Evolutionary conservation across 108 stramenopile genomes (phyloP), one percentile per base, ranked within the genome.

Genomic region (Fragilariopsis cylindrus): DNA sequence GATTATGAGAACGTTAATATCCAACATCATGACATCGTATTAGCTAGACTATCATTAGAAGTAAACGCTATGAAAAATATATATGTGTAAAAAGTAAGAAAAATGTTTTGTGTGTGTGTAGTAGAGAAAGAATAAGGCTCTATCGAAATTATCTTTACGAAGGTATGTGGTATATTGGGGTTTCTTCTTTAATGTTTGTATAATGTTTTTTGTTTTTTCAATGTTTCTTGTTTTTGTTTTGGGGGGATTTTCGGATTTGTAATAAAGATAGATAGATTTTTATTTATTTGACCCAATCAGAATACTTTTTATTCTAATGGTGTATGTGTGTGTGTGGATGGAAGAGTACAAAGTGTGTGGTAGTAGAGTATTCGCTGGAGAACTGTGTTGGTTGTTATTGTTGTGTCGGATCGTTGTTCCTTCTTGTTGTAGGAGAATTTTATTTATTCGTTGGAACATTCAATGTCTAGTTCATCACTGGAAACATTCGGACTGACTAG

Each of bases 401-500:
- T 30, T 30, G 2, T 30, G 30, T 30, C 30, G 30, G 30, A 30
- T 30, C 30, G 30, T 2, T 30, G 30, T 30, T 30, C 0, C 30
- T 30, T 30, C 30, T 30, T 30, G 30, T 30, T 30, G 30, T 30
- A 30, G 30, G 2, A 30, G 30, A 30, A 2, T 21, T 5, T 60
- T 60, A 30, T n/a, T 60, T 63, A 63, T 45, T 63, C 41, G 62
- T 9, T 45, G 62, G 43, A 63, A 44, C 62, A 63, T 4, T 63
- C 68, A n/a, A 13, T 68, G 5, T 82, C 82, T 64, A 69, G 66
- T 48, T 80, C 79, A 46, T 80, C 84, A 21, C 76, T 67, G 15
- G 79, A 80, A 30, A 80, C 68, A 46, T 84, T 71, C 3, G 85
- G 79, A 41, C 76, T 79, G 52, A 86, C 79, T 4, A 86, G 71